phyloP scores from a whole-genome alignment of 2,329 filamentous ascomycete genomes.

The Colletotrichum trifolii region DNA sequence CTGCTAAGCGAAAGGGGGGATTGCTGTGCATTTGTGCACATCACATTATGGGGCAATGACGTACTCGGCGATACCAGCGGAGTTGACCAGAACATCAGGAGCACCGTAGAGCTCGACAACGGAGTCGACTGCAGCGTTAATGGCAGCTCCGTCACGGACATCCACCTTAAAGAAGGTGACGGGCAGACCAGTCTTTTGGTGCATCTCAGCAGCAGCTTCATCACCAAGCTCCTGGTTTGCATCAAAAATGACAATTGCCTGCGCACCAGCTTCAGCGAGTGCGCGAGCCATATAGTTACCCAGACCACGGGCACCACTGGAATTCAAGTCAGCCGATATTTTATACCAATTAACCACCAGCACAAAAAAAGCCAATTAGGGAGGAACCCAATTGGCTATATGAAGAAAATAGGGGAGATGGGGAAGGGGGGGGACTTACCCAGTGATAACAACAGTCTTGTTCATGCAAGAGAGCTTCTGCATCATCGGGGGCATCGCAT shows the following conservation, averaged over 20 bases:
- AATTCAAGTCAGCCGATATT: conserved; percentile 11
- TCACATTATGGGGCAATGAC: conserved; percentile 43
- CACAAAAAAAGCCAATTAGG: too few species aligned
- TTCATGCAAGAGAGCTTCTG: conserved; percentile 75
- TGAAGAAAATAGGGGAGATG: too few species aligned
- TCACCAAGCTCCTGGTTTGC: conserved; percentile 81
- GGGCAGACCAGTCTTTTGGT: conserved; percentile 77
- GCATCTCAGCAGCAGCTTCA: conserved; percentile 74
- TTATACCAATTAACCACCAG: neutral
- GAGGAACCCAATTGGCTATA: too few species aligned
- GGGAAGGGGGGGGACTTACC: conserved; percentile 56
- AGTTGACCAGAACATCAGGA: conserved; percentile 82
- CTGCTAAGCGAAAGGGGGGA: conserved; percentile 13
- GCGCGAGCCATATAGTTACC: conserved; percentile 84
- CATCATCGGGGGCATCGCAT: conserved; percentile 69
- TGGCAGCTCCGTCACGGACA: conserved; percentile 76
- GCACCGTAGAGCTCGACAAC: conserved; percentile 74
- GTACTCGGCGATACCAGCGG: conserved; percentile 79
- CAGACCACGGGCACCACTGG: conserved; percentile 78
- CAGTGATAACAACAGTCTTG: conserved; percentile 79
- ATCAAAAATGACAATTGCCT: conserved; percentile 80
- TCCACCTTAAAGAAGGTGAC: conserved; percentile 84
- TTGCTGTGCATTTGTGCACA: conserved; percentile 37
- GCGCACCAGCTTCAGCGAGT: conserved; percentile 79
- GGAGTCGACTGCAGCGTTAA: conserved; percentile 75